phyloP scores from a whole-genome alignment of 257 asterid genomes.

The Thymus mandschuricus region DNA sequence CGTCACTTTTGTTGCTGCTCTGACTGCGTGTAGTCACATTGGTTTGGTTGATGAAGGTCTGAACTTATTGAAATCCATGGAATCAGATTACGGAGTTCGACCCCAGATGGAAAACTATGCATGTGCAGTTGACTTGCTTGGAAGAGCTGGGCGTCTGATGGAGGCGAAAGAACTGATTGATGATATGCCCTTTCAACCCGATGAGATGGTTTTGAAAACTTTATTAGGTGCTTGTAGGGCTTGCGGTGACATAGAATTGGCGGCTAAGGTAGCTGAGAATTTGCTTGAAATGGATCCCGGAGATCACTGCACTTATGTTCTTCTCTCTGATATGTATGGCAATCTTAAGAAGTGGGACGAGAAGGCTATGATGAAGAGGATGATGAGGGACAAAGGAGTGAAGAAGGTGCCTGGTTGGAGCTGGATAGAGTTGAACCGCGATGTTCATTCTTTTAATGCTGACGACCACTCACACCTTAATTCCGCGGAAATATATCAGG shows the following conservation, averaged over 20 bases:
- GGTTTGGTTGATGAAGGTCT: slow-evolving; percentile 83
- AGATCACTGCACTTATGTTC: slow-evolving; percentile 80
- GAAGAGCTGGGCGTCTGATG: slow-evolving; percentile 69
- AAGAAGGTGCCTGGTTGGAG: slow-evolving; percentile 91
- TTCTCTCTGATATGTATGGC: slow-evolving; percentile 84
- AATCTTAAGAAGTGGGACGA: slow-evolving; percentile 72
- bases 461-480: slow-evolving; percentile 65
- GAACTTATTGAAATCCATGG: slow-evolving; percentile 60
- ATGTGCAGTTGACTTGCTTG: slow-evolving; percentile 82
- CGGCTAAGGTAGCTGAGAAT: slow-evolving; percentile 56
- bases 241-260: slow-evolving; percentile 78
- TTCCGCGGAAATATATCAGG: slow-evolving; percentile 53
- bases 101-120: slow-evolving; percentile 89
- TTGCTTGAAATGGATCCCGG: slow-evolving; percentile 74
- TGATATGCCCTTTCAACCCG: slow-evolving; percentile 76
- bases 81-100: slow-evolving; percentile 52
- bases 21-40: slow-evolving; percentile 87
- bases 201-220: slow-evolving; percentile 83
- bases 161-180: slow-evolving; percentile 68
- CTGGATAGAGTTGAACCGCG: slow-evolving; percentile 72
- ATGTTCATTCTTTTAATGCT: slow-evolving; percentile 77
- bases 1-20: slow-evolving; percentile 79
- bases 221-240: slow-evolving; percentile 76
- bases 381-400: slow-evolving; percentile 73
- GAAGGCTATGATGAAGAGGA: slow-evolving; percentile 67